These are phyloP conservation scores for Monascus purpureus DNA, from an alignment of 495 filamentous ascomycete species.

Conservation along the genomic window DNA sequence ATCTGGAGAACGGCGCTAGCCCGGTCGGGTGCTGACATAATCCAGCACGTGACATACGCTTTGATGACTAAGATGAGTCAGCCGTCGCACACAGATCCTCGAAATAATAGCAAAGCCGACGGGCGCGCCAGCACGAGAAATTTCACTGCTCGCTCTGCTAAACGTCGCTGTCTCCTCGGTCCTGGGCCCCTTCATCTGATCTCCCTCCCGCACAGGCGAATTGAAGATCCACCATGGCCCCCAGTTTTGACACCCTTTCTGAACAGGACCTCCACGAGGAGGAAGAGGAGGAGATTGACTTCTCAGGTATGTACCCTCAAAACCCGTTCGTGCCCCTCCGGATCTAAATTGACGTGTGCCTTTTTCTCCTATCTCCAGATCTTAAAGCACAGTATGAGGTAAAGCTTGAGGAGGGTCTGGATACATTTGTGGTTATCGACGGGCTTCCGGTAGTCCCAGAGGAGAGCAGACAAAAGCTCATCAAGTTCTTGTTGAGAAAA, in stretches of 20 bases:
- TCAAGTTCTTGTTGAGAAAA: conserved; percentile 90
- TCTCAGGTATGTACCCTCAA: conserved; percentile 47
- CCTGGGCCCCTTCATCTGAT: too few relatives aligned
- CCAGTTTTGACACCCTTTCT: conserved; percentile 56
- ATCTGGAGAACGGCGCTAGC: too few relatives aligned
- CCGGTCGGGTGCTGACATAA: too few relatives aligned
- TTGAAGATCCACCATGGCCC: conserved; percentile 57
- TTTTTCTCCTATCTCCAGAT: conserved; percentile 36
- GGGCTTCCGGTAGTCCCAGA: conserved; percentile 75
- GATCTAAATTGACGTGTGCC: conserved; percentile 6
- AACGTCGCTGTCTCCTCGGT: background rate
- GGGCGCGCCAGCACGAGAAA: too few relatives aligned
- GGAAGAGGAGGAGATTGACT: conserved; percentile 83
- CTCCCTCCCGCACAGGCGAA: too few relatives aligned
- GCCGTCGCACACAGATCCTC: conserved; percentile 1
- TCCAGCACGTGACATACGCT: too few relatives aligned
- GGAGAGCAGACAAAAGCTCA: conserved; percentile 73
- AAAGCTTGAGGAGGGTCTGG: conserved; percentile 85
- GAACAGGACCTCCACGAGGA: conserved; percentile 78
- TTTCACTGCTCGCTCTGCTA: too few relatives aligned
- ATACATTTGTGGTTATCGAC: conserved; percentile 90
- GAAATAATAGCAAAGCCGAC: too few relatives aligned
- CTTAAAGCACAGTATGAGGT: conserved; percentile 87
- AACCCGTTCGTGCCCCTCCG: too few relatives aligned
- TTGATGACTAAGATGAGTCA: background rate